Evolutionary conservation across 1,139 yeast species (phyloP).

Genomic region (Debaryomyces subglobosus): DNA sequence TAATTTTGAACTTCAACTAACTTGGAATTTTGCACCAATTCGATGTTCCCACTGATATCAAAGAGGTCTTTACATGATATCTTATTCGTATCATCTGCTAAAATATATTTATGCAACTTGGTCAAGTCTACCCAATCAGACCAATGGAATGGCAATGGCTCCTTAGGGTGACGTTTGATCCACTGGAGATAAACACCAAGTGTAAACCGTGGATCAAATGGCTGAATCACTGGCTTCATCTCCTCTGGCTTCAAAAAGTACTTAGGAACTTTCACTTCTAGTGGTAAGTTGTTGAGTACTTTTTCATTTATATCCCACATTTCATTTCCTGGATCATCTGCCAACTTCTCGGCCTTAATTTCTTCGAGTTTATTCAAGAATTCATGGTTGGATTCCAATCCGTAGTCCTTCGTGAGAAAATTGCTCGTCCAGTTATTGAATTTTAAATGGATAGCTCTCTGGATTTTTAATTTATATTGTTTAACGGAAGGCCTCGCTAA

Average conservation of each 20-base stretch:
- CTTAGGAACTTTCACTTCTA: slow-evolving; percentile 23
- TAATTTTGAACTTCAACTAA: slow-evolving; percentile 22
- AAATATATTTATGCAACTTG: slow-evolving; percentile 28
- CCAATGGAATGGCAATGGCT: slow-evolving; percentile 41
- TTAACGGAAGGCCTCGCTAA: slow-evolving; percentile 15
- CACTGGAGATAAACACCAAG: slow-evolving; percentile 41
- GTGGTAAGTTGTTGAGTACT: slow-evolving; percentile 16
- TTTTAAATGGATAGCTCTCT: slow-evolving; percentile 19
- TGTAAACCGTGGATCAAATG: slow-evolving; percentile 56
- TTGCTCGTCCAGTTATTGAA: slow-evolving; percentile 23
- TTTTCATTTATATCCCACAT: slow-evolving; percentile 31
- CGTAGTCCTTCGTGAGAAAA: slow-evolving; percentile 21
- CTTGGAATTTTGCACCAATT: slow-evolving; percentile 19
- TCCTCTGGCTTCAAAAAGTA: slow-evolving; percentile 13
- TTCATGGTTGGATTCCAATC: slow-evolving; percentile 22
- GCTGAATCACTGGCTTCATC: slow-evolving; percentile 31
- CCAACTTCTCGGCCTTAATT: slow-evolving; percentile 19
- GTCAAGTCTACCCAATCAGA: slow-evolving; percentile 46
- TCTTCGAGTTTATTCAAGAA: slow-evolving; percentile 19
- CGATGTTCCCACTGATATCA: slow-evolving; percentile 22
- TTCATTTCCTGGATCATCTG: slow-evolving; percentile 23
- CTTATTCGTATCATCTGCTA: slow-evolving; percentile 15
- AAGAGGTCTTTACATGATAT: slow-evolving; percentile 26
- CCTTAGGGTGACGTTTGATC: slow-evolving; percentile 16
- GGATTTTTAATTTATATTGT: slow-evolving; percentile 16